A percentile compares a stretch with the other conserved stretches of the same genome.
Evolutionary conservation across 2,329 filamentous ascomycete genomes (phyloP).

Genomic region (Biscogniauxia mediterranea): DNA sequence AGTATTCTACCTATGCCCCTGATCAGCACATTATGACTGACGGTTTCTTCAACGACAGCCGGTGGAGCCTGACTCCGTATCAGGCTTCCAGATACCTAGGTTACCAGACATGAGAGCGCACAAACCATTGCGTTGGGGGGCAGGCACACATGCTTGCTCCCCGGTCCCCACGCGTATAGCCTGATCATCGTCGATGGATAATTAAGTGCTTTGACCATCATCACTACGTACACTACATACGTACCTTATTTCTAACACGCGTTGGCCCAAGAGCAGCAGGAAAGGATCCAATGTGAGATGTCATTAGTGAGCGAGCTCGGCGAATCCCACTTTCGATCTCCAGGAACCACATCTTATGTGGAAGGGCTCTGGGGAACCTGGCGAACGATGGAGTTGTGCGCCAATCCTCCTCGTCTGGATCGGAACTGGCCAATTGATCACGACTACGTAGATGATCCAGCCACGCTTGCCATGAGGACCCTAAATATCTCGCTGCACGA

Average conservation of each 20-base stretch:
- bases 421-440: background rate
- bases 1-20: background rate
- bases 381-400: background rate
- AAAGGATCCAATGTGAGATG: background rate
- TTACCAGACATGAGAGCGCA: background rate
- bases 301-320: background rate
- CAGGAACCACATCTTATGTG: background rate
- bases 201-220: background rate
- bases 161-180: background rate
- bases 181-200: background rate
- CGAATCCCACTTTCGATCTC: background rate
- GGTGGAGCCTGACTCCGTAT: background rate
- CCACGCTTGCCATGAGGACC: background rate
- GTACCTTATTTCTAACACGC: background rate
- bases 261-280: background rate
- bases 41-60: background rate
- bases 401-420: background rate
- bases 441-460: background rate
- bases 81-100: background rate
- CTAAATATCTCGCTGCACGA: background rate
- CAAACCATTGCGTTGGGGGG: background rate
- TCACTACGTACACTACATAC: background rate
- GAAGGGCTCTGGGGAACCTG: background rate
- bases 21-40: background rate
- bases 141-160: background rate